Evolutionary conservation across 108 stramenopile genomes (phyloP), one percentile per base, ranked within the genome.

Genomic region (Cyclotella distinguenda): DNA sequence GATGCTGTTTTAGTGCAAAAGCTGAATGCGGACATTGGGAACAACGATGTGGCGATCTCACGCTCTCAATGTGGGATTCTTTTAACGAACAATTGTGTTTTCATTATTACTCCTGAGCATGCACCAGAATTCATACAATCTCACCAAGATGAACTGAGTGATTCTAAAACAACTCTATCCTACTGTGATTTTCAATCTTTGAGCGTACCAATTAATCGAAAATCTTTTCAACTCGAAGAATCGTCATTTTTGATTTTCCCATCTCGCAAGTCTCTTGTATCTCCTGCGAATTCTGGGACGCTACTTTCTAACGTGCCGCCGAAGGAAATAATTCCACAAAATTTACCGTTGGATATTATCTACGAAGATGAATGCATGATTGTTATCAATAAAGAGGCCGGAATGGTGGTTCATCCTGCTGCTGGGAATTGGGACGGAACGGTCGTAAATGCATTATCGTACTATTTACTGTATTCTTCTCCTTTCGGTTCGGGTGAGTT

Each of bases 391-490:
- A 97, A 97, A 73, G 82, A 87, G 23, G 93, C 93, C 15, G 93
- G 89, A 33, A 96, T 98, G 91, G 97, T 98, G 1, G 96, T 97
- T 0, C 97, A 98, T 67, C 97, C 97, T 26, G 97, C 96, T n/a
- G 91, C 93, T 15, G 97, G 97, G n/a, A 93, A 93, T 59, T 93
- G 95, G 90, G 88, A 91, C 63, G 93, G 90, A 40, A 98, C 97
- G 13, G 82, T 98, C 16, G 95, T 95, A 3, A 98, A 98, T 73
- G 97, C 96, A 12, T 74, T 98, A n/a, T 88, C 95, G 1, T 79
- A 90, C 64, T 96, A 97, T 77, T 70, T 96, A 26, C 62, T 69
- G 53, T 68, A 81, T 35, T 73, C 74, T 27, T 85, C 82, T 60
- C 80, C 83, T 8, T 86, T 62, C 79, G 90, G 86, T 9, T n/a